phyloP scores from a whole-genome alignment of 176 grass and related monocot genomes.

The Elymus sibiricus region DNA sequence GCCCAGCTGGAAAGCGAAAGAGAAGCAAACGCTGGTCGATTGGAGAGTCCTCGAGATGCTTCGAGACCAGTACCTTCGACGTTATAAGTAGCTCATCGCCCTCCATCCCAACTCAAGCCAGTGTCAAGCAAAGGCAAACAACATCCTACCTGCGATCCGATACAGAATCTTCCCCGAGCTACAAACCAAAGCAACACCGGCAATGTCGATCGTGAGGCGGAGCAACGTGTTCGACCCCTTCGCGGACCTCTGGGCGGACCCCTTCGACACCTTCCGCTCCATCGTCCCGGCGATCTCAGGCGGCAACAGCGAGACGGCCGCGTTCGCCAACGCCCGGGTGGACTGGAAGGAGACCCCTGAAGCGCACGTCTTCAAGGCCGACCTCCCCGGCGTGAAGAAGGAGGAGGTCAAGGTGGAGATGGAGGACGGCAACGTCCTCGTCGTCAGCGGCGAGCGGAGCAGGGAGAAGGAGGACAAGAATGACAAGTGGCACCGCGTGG shows the following conservation, averaged over 20 bases:
- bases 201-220: conserved; percentile 36
- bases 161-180: not conserved
- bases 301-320: not conserved
- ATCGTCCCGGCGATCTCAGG: not conserved
- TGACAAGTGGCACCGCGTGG: conserved; percentile 38
- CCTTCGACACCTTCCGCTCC: conserved; percentile 33
- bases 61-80: not conserved
- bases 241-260: conserved; percentile 23
- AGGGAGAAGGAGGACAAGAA: conserved; percentile 43
- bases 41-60: conserved; percentile 15
- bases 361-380: conserved; percentile 42
- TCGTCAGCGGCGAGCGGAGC: conserved; percentile 32
- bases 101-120: not conserved
- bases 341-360: conserved; percentile 43
- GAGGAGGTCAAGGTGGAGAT: conserved; percentile 43
- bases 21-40: not conserved
- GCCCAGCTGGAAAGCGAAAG: too few relatives aligned
- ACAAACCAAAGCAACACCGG: not conserved
- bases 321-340: not conserved
- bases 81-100: too few relatives aligned
- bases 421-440: conserved; percentile 38
- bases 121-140: not conserved
- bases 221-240: conserved; percentile 53
- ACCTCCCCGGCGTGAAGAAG: conserved; percentile 36
- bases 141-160: not conserved